Evolutionary conservation across 257 asterid genomes (phyloP), one percentile per base, ranked within the genome.

Genomic region (Nicotiana paniculata): DNA sequence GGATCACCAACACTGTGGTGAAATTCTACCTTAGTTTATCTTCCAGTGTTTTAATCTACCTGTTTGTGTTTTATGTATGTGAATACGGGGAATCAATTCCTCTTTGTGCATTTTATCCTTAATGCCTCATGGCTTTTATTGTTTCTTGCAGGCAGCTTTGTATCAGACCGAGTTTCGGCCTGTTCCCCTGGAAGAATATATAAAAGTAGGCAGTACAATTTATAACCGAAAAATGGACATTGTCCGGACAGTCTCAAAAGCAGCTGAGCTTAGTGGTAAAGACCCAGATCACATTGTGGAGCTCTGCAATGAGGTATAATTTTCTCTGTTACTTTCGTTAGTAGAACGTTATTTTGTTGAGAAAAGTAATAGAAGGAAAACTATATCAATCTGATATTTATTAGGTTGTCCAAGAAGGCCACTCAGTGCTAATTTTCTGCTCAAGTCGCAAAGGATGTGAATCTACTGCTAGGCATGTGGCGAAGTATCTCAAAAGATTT

Each of bases 371-470:
- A 13, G 84, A 82, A 64, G 83, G 86, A 63, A 79, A 79, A 74
- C 51, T 81, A 6, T 59, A 81, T 84, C 74, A 82, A 9, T 39
- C 63, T 82, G 80, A 86, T 86, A 83, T 63, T 32, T 65, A 77
- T 76, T 88, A 94, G 97, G 94, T 96, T 89, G 99, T 96, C 84
- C 99, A 91, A 91, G 99, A 96, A 79, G 98, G 97, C 84, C 95
- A 96, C 91, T 96, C 98, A 10, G 99, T 96, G 84, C 93, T 96
- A 57, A 91, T 96, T 85, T 96, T 96, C 86, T 96, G 99, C 86
- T 92, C 99, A 77, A 96, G 98, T 82, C 91, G 98, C 53, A 96
- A 93, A 92, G 99, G 99, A 69, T 96, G 99, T 84, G 99, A 96
- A 88, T 90, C 99, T 85, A 93, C 99, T 64, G 97, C 99, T 55